Evolutionary conservation across 2,329 filamentous ascomycete genomes (phyloP), one percentile per base, ranked within the genome.

Genomic region (Daldinia eschscholtzii): DNA sequence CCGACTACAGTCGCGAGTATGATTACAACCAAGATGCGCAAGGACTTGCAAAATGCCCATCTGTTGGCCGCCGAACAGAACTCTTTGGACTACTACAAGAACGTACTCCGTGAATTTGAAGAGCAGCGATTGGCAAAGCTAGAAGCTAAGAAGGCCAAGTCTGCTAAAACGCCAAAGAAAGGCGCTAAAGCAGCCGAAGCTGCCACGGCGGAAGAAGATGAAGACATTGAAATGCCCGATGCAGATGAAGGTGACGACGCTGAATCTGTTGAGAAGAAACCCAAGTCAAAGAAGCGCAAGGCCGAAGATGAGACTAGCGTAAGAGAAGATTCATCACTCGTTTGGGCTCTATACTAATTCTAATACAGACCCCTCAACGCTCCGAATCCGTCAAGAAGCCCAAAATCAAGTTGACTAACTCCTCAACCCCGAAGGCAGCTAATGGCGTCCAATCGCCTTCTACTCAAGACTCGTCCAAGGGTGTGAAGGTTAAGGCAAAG

Each of bases 261-360:
- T 28, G 84, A 83, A 37, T 77, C 80, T 28, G 75, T 80, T 26
- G 75, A 77, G 56, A 80, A 81, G 73, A 80, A 82, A 67, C 23
- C 74, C n/a, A 86, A 87, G 79, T 86, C 86, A 6, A 92, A 92
- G 87, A 97, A 97, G 87, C 91, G 94, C 75, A 97, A 97, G 87
- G 91, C 93, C 76, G 92, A 89, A 13, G 93, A 97, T 63, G 89
- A 89, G n/a, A 86, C 85, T 26, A 91, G 91, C 81, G 89, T 90
- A 78, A 81, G 84, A 75, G 46, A n/a, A 7, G n/a, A n/a, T 10
- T 57, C n/a, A 35, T 18, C 30, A 48, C 52, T 13, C n/a, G 5
- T 59, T 42, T 4, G 12, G 15, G 59, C 23, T 6, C 44, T 42
- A 26, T 60, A 41, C 62, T 74, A 57, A 70, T 62, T 56, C n/a